Evolutionary conservation across 2,329 filamentous ascomycete species (phyloP).

Genomic region (Sporothrix humicola): DNA sequence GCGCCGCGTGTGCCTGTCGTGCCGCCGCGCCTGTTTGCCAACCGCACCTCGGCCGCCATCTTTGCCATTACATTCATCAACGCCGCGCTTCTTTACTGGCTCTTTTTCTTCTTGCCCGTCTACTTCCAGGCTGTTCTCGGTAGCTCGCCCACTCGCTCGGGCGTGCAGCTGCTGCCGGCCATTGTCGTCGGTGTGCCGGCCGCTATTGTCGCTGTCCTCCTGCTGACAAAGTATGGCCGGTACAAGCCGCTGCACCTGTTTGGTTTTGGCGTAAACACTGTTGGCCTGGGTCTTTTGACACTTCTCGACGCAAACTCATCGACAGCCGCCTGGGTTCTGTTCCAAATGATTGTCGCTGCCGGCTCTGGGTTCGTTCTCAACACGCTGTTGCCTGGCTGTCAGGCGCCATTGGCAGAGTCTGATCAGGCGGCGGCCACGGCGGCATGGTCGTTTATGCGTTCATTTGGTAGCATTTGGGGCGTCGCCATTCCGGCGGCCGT

Average conservation of each 20-base stretch:
- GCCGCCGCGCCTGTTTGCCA: conserved; percentile 51
- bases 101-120: conserved; percentile 50
- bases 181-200: conserved; percentile 38
- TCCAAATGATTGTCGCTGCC: conserved; percentile 67
- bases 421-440: conserved; percentile 47
- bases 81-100: conserved; percentile 47
- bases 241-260: conserved; percentile 47
- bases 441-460: conserved; percentile 50
- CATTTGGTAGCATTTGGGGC: conserved; percentile 49
- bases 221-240: conserved; percentile 28
- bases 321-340: conserved; percentile 44
- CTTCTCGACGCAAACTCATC: conserved; percentile 41
- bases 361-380: conserved; percentile 59
- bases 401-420: conserved; percentile 45
- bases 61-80: conserved; percentile 43
- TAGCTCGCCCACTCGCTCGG: conserved; percentile 44
- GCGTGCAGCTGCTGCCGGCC: conserved; percentile 42
- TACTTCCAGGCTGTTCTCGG: conserved; percentile 53
- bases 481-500: conserved; percentile 49
- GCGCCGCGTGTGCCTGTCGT: conserved; percentile 44
- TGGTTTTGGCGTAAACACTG: conserved; percentile 45
- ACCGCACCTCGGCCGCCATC: conserved; percentile 45
- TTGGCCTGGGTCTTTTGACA: conserved; percentile 41
- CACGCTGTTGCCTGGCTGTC: conserved; percentile 48
- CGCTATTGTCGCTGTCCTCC: conserved; percentile 34